phyloP scores from a whole-genome alignment of 441 rosid genomes.

The Mallotus japonicus region DNA sequence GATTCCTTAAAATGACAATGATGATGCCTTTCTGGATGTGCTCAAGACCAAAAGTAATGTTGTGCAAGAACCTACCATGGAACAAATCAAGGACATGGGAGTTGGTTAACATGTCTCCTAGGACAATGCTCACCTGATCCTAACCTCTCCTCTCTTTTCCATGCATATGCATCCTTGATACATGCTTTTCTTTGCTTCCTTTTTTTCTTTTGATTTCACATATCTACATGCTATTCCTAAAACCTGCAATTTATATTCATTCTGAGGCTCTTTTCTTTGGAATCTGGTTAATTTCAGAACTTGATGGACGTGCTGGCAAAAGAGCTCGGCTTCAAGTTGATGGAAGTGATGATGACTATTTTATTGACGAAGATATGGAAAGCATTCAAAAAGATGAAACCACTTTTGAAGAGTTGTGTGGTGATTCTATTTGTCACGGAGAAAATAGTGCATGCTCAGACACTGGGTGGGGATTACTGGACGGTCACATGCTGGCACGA shows the following conservation, averaged over 20 bases:
- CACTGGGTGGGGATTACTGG: constrained; percentile 76
- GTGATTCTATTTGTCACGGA: constrained; percentile 51
- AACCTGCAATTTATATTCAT: constrained; percentile 15
- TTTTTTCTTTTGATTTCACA: not conserved
- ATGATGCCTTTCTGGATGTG: not conserved
- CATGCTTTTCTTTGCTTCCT: not conserved
- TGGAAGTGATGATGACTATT: constrained; percentile 66
- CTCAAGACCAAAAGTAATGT: not conserved
- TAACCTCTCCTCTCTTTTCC: not conserved
- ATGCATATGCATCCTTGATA: constrained; percentile 1
- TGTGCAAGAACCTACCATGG: not conserved
- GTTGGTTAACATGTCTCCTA: not conserved
- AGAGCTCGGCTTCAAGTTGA: constrained; percentile 71
- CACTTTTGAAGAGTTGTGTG: constrained; percentile 80
- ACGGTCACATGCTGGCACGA: constrained; percentile 73
- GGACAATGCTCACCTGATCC: not conserved
- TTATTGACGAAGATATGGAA: constrained; percentile 50
- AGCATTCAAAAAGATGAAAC: constrained; percentile 46
- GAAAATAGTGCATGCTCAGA: constrained; percentile 45
- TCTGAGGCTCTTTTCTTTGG: constrained; percentile 17
- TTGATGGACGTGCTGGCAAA: constrained; percentile 64
- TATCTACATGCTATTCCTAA: constrained; percentile 8
- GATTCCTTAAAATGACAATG: not conserved
- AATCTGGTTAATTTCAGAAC: constrained; percentile 43
- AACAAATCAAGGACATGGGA: not conserved